Conservation (phyloP, 2,329 filamentous ascomycete species). For the Rhynchosporium graminicola region DNA sequence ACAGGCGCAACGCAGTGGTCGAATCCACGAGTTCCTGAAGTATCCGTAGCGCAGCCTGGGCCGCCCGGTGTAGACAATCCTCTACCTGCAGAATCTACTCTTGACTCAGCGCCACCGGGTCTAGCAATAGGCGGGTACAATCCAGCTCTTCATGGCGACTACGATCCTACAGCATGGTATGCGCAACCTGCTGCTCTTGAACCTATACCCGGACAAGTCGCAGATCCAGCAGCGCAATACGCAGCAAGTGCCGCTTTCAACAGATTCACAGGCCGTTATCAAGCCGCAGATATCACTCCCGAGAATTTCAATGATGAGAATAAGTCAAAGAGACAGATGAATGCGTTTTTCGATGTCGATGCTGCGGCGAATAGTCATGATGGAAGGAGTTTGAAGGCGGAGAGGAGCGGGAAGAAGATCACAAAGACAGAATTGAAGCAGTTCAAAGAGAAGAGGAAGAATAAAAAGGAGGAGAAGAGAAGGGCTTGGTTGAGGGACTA, state of each 20-base stretch:
- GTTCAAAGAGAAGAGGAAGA: conserved; percentile 86
- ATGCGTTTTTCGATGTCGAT: conserved; percentile 94
- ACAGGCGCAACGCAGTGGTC: conserved; percentile 79
- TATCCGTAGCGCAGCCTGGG: conserved; percentile 29
- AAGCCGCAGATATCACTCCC: conserved; percentile 64
- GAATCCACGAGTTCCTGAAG: conserved; percentile 71
- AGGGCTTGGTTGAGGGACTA: conserved; percentile 87
- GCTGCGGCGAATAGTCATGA: conserved; percentile 89
- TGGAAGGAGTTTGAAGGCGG: conserved; percentile 86
- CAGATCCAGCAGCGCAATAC: conserved; percentile 56
- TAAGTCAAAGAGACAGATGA: conserved; percentile 86
- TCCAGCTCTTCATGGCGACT: conserved; percentile 92
- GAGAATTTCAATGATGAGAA: conserved; percentile 84
- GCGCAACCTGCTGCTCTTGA: conserved; percentile 59
- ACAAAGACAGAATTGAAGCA: conserved; percentile 84
- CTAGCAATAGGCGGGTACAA: conserved; percentile 69
- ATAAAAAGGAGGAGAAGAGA: conserved; percentile 92
- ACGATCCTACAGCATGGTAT: conserved; percentile 95
- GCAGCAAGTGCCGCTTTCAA: conserved; percentile 79
- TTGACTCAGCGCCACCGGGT: conserved; percentile 38
- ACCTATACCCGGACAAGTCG: conserved; percentile 37
- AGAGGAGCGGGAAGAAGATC: conserved; percentile 81
- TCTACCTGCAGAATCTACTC: conserved; percentile 33
- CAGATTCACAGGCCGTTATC: conserved; percentile 83
- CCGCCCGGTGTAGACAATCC: conserved; percentile 39